Conservation (phyloP, 371 early-diverging fungal genomes). For the Dichotomocladium elegans region DNA sequence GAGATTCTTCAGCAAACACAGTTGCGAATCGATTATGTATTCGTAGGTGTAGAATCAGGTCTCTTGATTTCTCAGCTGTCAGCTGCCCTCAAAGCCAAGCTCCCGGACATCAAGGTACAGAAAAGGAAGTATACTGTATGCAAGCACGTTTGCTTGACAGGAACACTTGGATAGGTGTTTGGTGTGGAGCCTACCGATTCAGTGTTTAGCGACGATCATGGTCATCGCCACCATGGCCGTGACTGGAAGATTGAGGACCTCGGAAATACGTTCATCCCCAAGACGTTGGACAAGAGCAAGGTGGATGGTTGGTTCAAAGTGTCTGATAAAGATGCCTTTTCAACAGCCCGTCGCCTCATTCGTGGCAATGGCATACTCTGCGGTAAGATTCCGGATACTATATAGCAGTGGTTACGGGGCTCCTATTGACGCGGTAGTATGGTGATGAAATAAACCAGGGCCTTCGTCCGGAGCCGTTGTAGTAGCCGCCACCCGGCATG, state of each 20-base stretch:
- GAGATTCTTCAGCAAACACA: conserved; percentile 67
- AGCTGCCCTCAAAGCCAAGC: conserved; percentile 46
- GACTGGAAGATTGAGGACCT: conserved; percentile 78
- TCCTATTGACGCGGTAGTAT: not conserved
- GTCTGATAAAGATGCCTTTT: conserved; percentile 70
- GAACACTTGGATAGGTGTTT: conserved; percentile 31
- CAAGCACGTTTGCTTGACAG: not conserved
- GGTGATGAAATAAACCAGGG: conserved; percentile 20
- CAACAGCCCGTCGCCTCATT: conserved; percentile 67
- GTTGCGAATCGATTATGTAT: conserved; percentile 55
- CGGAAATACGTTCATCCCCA: conserved; percentile 67
- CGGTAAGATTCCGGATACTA: conserved; percentile 28
- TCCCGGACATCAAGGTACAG: conserved; percentile 53
- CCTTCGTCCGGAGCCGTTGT: conserved; percentile 73
- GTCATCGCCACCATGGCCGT: not conserved
- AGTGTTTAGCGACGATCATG: conserved; percentile 26
- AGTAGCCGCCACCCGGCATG: conserved; percentile 59
- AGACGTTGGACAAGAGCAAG: conserved; percentile 45
- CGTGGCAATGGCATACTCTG: conserved; percentile 64
- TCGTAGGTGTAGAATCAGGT: conserved; percentile 76
- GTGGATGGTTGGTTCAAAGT: conserved; percentile 74
- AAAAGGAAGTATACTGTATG: not conserved
- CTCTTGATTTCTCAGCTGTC: conserved; percentile 62
- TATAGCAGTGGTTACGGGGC: not conserved
- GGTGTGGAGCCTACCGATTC: conserved; percentile 75